phyloP scores from a whole-genome alignment of 768 basidiomycete genomes.

The Boletus rex-veris region DNA sequence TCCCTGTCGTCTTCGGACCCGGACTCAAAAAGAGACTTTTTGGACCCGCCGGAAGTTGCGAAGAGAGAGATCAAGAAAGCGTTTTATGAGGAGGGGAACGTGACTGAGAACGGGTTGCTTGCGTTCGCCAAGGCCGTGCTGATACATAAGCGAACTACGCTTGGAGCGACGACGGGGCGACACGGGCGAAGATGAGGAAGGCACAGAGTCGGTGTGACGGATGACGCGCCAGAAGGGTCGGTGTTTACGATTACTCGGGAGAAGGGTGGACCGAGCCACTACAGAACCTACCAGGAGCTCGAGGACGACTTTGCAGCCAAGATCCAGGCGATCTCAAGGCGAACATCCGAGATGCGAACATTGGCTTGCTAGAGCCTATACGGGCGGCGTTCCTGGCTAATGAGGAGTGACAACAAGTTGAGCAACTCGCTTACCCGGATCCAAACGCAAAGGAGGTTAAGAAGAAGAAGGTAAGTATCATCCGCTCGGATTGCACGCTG shows the following conservation, averaged over 20 bases:
- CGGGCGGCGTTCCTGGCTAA: slow-evolving; percentile 70
- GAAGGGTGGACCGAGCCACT: slow-evolving; percentile 75
- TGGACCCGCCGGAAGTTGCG: slow-evolving; percentile 80
- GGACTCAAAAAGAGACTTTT: slow-evolving; percentile 97
- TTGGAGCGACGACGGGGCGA: slow-evolving; percentile 53
- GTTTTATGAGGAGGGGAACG: slow-evolving; percentile 95
- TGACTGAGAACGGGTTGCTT: no score
- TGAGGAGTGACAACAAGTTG: slow-evolving; percentile 41
- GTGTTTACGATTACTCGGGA: slow-evolving; percentile 78
- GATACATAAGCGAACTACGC: slow-evolving; percentile 78
- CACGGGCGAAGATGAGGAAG: slow-evolving; percentile 37
- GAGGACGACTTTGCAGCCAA: slow-evolving; percentile 72
- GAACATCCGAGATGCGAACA: slow-evolving; percentile 70
- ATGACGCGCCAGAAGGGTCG: slow-evolving; percentile 74
- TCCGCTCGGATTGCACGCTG: no score
- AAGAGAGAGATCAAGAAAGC: slow-evolving; percentile 89
- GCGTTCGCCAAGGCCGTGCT: slow-evolving; percentile 84
- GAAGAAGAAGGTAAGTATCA: no score
- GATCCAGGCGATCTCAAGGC: slow-evolving; percentile 88
- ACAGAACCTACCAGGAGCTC: slow-evolving; percentile 59
- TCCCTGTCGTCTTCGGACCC: slow-evolving; percentile 97
- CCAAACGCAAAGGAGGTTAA: no score
- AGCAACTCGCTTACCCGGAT: no score
- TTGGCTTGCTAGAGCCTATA: slow-evolving; percentile 75
- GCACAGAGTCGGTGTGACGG: slow-evolving; percentile 47